Base-by-base conservation (phyloP, 495 filamentous ascomycete genomes). In the Pseudotulostoma volvatum region DNA sequence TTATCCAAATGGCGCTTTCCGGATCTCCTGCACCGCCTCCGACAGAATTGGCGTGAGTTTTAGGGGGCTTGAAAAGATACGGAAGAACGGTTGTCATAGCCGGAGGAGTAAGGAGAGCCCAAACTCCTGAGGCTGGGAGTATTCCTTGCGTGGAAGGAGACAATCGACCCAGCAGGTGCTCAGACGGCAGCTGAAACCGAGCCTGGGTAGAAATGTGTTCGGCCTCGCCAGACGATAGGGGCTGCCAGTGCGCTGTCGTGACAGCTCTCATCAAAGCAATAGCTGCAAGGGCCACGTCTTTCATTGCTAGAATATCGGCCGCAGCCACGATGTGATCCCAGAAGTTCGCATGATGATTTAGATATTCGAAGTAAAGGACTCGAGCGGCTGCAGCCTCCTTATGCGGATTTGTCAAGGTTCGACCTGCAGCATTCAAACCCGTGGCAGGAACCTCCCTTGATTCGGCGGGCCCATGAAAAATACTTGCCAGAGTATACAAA, bases 21-120 rank as follows among this genome's bases (percentile, higher is more conserved):
- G 66, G 52, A 42, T 76, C 73, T 1, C 70, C 72, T 2, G 65
- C 61, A 14, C 67, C 66, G 17, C 73, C 73, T 9, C 71, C 69
- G 0, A 75, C 71, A 33, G 75, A 64, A 21, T 71, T 73, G 15
- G 66, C 60, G 33, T 72, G 75, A 2, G 64, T 67, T 18, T 70
- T 64, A 9, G 75, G 64, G 9, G 71, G 72, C 33, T 66, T 67
- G 39, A 79, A 68, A 2, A 80, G 59, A 47, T 70, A 77, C 0
- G 73, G 73, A 3, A 78, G 50, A 3, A 76, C 54, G 9, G 61
- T 60, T 1, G 63, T 64, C 15, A 71, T 46, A 1, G 68, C 64
- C 0, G 73, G 70, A 2, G 66, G 62, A 1, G 63, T 57, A 18
- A 76, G 61, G 11, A 71, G 61, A 18, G 69, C 67, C 52, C 64